Conservation (phyloP, 768 basidiomycete species). For the Xanthoconium purpureum region DNA sequence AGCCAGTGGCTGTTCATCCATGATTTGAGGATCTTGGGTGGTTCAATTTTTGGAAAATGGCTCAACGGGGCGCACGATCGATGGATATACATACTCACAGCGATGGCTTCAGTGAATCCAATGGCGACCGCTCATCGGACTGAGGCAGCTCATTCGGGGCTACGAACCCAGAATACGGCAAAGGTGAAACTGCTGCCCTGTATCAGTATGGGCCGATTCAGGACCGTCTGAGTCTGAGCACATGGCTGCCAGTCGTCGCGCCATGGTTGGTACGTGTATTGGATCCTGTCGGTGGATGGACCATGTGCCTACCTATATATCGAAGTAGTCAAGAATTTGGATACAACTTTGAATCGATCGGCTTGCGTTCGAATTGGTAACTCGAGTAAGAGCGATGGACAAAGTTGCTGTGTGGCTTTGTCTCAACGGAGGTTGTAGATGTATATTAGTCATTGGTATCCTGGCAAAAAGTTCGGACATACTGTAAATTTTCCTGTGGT, state of each 20-base stretch:
- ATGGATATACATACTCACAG: slow-evolving; percentile 3
- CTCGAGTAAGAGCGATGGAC: neutral
- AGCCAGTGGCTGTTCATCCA: neutral
- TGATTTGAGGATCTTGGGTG: neutral
- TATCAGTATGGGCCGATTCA: neutral
- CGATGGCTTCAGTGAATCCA: neutral
- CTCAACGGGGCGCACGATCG: neutral
- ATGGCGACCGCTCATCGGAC: neutral
- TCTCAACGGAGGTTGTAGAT: no score
- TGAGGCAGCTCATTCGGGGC: neutral
- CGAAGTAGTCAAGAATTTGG: neutral
- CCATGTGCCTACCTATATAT: slow-evolving; percentile 2
- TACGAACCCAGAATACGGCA: slow-evolving; percentile 4
- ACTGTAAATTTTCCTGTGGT: no score
- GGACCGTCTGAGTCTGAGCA: no score
- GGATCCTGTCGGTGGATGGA: neutral
- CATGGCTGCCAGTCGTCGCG: slow-evolving; percentile 3
- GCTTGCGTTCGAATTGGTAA: neutral
- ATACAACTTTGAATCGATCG: neutral
- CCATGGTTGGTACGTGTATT: slow-evolving; percentile 1
- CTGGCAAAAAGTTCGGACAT: no score
- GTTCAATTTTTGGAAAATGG: neutral
- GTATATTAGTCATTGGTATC: no score
- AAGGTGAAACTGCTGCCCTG: neutral
- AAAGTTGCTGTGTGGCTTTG: no score